These are phyloP conservation scores for Trichoderma reesei DNA, from an alignment of 495 filamentous ascomycete species.

Conservation along the genomic window DNA sequence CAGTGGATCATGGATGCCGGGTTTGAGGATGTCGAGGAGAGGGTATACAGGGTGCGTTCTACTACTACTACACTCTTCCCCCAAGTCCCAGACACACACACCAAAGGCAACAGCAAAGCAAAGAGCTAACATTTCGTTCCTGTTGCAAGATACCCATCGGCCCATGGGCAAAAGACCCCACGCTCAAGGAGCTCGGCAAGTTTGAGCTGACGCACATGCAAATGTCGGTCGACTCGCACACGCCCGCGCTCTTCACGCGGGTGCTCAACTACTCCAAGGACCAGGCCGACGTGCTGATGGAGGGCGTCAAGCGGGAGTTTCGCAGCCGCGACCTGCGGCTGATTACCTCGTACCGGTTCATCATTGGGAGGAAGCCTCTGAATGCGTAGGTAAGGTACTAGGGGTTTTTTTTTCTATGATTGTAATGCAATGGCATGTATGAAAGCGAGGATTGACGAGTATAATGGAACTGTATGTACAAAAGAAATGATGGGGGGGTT, in stretches of 20 bases:
- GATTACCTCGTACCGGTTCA: slow-evolving; percentile 20
- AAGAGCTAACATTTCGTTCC: not conserved
- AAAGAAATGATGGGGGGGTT: too few relatives aligned
- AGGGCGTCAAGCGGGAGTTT: slow-evolving; percentile 21
- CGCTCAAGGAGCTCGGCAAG: slow-evolving; percentile 4
- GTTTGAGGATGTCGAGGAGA: slow-evolving; percentile 46
- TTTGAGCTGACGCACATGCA: slow-evolving; percentile 2
- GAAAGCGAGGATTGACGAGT: too few relatives aligned
- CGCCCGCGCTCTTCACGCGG: slow-evolving; percentile 13
- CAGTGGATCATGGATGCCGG: slow-evolving; percentile 46
- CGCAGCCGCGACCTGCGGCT: slow-evolving; percentile 18
- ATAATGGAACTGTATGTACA: too few relatives aligned
- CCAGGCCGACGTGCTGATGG: slow-evolving; percentile 17
- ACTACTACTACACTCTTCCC: too few relatives aligned
- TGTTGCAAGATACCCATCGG: slow-evolving; percentile 7
- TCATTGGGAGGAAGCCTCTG: slow-evolving; percentile 14
- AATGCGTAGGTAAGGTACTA: not conserved
- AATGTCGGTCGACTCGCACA: slow-evolving; percentile 11
- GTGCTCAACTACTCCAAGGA: slow-evolving; percentile 10
- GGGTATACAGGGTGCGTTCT: slow-evolving; percentile 32
- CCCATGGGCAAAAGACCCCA: slow-evolving; percentile 3
- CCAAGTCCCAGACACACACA: too few relatives aligned
- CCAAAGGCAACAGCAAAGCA: too few relatives aligned
- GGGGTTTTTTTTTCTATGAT: too few relatives aligned
- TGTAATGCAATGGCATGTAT: too few relatives aligned